Conservation (phyloP, 1,139 yeast genomes). For the Saccharomyces uvarum region DNA sequence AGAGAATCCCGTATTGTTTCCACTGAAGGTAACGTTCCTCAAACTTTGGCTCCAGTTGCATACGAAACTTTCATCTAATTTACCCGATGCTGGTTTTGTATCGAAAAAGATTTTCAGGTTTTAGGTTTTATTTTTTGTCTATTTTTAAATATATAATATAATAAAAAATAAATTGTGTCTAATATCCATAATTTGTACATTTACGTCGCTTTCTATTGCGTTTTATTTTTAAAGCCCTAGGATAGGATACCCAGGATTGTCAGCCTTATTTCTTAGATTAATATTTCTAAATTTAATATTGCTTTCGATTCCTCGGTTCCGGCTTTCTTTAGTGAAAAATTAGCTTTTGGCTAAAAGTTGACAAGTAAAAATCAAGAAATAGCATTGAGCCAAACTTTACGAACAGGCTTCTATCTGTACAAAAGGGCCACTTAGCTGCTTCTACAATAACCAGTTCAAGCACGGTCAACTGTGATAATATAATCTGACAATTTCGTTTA, state of each 20-base stretch:
- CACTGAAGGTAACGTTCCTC: slow-evolving; percentile 75
- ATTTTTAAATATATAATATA: slow-evolving; percentile 7
- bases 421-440: not conserved
- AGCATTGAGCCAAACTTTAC: not conserved
- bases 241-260: not conserved
- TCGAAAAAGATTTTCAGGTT: not conserved
- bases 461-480: not conserved
- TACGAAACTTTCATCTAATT: slow-evolving; percentile 97
- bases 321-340: not conserved
- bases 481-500: not conserved
- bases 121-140: slow-evolving; percentile 1
- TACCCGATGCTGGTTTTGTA: not conserved
- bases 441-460: not conserved
- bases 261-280: no score
- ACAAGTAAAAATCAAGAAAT: not conserved
- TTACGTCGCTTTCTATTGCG: not conserved
- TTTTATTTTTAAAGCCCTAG: not conserved
- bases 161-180: slow-evolving; percentile 1
- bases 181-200: slow-evolving; percentile 1
- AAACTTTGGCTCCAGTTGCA: slow-evolving; percentile 97
- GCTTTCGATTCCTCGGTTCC: not conserved
- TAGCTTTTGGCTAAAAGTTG: not conserved
- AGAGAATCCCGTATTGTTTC: slow-evolving; percentile 83
- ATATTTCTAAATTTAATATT: no score
- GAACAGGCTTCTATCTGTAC: not conserved